These are phyloP conservation scores for Solanum rostratum DNA, from an alignment of 257 asterid genomes.

Conservation along the genomic window DNA sequence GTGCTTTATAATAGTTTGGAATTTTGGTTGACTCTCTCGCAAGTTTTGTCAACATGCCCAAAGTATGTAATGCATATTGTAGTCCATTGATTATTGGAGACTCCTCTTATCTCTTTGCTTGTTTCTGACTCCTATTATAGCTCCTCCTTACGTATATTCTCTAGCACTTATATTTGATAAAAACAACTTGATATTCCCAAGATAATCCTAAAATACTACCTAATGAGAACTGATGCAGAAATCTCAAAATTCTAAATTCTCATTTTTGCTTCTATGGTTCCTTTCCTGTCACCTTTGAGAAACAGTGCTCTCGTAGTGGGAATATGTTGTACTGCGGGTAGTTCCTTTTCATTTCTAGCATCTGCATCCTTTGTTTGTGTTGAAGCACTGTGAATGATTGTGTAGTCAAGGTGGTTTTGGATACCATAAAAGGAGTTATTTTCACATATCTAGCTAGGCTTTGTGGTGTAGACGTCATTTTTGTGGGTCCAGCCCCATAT, in stretches of 20 bases:
- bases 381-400: neutral
- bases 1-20: neutral
- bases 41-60: neutral
- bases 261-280: neutral
- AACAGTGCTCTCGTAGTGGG: neutral
- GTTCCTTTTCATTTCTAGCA: neutral
- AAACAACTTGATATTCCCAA: neutral
- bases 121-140: neutral
- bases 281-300: neutral
- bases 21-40: neutral
- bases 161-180: neutral
- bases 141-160: neutral
- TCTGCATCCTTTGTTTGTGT: neutral
- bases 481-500: too few species aligned
- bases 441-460: neutral
- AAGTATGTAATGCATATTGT: neutral
- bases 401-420: neutral
- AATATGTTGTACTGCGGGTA: neutral
- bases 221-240: neutral
- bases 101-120: neutral
- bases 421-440: neutral
- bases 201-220: neutral
- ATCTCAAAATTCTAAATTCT: neutral
- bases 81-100: neutral
- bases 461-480: neutral